Percentiles rank a stretch among this genome's conserved stretches.
phyloP scores from a whole-genome alignment of 768 basidiomycete genomes.

The Psilocybe azurescens region DNA sequence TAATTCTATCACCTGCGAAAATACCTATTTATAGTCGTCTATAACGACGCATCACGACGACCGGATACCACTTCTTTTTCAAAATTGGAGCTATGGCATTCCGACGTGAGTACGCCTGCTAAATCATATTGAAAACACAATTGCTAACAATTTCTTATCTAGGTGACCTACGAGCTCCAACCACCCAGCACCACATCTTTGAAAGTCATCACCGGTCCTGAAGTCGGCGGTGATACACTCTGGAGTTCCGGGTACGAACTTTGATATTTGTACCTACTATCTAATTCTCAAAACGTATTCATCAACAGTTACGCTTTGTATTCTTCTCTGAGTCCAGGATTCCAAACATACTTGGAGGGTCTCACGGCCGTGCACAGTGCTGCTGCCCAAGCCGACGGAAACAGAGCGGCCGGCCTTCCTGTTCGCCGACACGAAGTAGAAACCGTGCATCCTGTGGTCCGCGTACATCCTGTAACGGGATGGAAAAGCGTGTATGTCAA shows the following conservation, averaged over 20 bases:
- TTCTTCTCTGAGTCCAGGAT: constrained; percentile 75
- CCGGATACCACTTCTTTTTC: constrained; percentile 71
- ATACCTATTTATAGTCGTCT: constrained; percentile 57
- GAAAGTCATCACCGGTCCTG: constrained; percentile 72
- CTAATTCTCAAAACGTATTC: background rate
- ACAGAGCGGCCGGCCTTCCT: constrained; percentile 68
- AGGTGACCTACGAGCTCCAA: constrained; percentile 79
- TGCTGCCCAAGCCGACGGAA: constrained; percentile 77
- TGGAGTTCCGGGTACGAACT: constrained; percentile 75
- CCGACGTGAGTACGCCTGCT: constrained; percentile 55
- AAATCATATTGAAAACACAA: background rate
- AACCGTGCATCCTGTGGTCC: constrained; percentile 79
- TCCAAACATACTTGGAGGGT: constrained; percentile 80
- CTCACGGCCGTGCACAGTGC: constrained; percentile 78
- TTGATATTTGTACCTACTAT: background rate
- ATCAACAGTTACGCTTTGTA: constrained; percentile 74
- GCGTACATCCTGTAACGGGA: constrained; percentile 84
- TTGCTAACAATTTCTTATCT: background rate
- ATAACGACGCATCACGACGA: constrained; percentile 66
- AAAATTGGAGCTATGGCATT: constrained; percentile 81
- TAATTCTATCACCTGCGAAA: background rate
- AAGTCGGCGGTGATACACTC: constrained; percentile 78
- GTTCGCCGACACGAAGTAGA: constrained; percentile 75
- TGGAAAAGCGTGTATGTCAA: constrained; percentile 88
- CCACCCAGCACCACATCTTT: constrained; percentile 84